A percentile compares a stretch with the other conserved stretches of the same genome.
Evolutionary conservation across 1,139 yeast genomes (phyloP).

Genomic region (Yamadazyma pseudoaaseri): DNA sequence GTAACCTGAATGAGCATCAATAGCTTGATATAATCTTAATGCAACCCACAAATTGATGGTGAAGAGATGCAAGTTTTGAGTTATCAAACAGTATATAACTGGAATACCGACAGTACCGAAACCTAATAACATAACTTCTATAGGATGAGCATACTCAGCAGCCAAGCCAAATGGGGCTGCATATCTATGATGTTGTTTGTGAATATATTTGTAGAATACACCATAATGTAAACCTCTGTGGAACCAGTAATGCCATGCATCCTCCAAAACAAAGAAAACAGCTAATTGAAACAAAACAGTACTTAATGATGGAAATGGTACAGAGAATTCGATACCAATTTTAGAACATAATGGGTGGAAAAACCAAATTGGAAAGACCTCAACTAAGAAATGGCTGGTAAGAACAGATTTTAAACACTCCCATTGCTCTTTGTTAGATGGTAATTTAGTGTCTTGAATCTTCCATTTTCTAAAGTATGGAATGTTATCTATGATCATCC

Average conservation of each 20-base stretch:
- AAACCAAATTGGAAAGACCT: constrained; percentile 49
- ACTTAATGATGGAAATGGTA: constrained; percentile 38
- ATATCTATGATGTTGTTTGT: constrained; percentile 49
- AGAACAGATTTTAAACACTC: constrained; percentile 46
- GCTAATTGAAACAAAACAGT: constrained; percentile 33
- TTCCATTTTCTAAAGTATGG: constrained; percentile 77
- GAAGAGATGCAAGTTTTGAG: constrained; percentile 41
- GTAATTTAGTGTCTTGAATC: constrained; percentile 77
- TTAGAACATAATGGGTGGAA: constrained; percentile 46
- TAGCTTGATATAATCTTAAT: constrained; percentile 77
- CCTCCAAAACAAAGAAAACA: constrained; percentile 43
- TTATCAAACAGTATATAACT: constrained; percentile 36
- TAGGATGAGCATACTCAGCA: constrained; percentile 50
- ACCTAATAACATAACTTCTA: constrained; percentile 45
- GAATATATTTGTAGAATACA: constrained; percentile 46
- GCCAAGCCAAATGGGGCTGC: constrained; percentile 52
- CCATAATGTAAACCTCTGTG: constrained; percentile 48
- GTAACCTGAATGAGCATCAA: constrained; percentile 95
- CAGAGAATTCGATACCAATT: constrained; percentile 35
- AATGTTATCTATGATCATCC: constrained; percentile 75
- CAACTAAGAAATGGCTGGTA: constrained; percentile 44
- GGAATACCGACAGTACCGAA: constrained; percentile 51
- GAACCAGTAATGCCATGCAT: constrained; percentile 49
- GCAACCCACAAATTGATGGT: constrained; percentile 44
- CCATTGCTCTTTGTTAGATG: constrained; percentile 76